Evolutionary conservation across 129 eudicot species (phyloP).

Genomic region (Glebionis coronaria): DNA sequence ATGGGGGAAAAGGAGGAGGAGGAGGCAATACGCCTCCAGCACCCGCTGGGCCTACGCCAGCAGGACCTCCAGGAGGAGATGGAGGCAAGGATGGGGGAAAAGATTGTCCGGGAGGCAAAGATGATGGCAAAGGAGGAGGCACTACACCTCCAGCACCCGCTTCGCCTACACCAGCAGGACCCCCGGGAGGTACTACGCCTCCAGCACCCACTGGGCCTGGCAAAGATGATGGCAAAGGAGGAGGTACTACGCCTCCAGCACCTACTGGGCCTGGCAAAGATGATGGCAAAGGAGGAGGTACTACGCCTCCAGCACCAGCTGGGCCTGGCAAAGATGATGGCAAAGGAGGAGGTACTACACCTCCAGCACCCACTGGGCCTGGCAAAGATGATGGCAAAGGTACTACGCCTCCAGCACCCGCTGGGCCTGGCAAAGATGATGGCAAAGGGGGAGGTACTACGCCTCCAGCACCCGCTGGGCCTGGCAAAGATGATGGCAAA

Average conservation of each 20-base stretch:
- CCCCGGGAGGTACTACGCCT: too few relatives aligned
- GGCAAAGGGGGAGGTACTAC: background rate
- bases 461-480: too few relatives aligned
- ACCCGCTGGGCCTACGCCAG: too few relatives aligned
- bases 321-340: slow-evolving; percentile 3
- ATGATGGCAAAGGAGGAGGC: background rate
- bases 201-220: too few relatives aligned
- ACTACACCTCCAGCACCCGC: background rate
- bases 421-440: background rate
- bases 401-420: too few relatives aligned
- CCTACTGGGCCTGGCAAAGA: too few relatives aligned
- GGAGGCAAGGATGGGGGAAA: background rate
- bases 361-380: background rate
- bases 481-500: background rate
- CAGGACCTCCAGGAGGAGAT: background rate
- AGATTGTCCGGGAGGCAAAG: slow-evolving; percentile 1
- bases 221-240: background rate
- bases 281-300: too few relatives aligned
- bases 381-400: background rate
- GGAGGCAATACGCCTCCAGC: too few relatives aligned
- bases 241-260: too few relatives aligned
- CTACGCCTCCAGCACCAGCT: too few relatives aligned
- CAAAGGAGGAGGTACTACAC: background rate
- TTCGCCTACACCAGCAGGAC: background rate
- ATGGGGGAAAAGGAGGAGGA: too few relatives aligned